phyloP scores from a whole-genome alignment of 2,329 filamentous ascomycete genomes.

The Camptophora hylomeconis region DNA sequence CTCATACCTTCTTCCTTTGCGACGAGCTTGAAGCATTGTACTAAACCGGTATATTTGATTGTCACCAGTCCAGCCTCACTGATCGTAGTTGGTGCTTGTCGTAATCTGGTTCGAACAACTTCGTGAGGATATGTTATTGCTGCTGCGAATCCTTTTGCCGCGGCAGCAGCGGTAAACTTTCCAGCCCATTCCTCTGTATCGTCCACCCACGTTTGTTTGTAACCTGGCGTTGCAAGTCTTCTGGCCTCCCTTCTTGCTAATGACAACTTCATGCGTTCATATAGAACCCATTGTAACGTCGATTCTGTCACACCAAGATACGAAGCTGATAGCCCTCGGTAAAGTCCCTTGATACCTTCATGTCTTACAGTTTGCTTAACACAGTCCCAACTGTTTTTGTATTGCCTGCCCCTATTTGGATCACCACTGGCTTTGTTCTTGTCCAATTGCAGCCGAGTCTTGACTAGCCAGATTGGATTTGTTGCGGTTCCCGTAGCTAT shows the following conservation, averaged over 20 bases:
- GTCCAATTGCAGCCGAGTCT: slow-evolving; percentile 84
- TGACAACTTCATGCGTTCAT: slow-evolving; percentile 79
- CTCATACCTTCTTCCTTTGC: slow-evolving; percentile 80
- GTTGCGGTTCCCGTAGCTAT: slow-evolving; percentile 81
- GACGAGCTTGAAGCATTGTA: slow-evolving; percentile 78
- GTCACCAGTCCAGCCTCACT: slow-evolving; percentile 46
- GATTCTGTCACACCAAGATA: slow-evolving; percentile 86
- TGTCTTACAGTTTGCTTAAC: slow-evolving; percentile 65
- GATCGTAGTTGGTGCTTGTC: slow-evolving; percentile 76
- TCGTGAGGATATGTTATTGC: slow-evolving; percentile 86
- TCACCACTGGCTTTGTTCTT: slow-evolving; percentile 57
- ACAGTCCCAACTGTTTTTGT: slow-evolving; percentile 82
- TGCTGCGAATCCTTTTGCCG: slow-evolving; percentile 74
- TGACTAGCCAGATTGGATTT: slow-evolving; percentile 94
- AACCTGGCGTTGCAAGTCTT: slow-evolving; percentile 42
- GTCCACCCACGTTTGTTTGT: slow-evolving; percentile 58
- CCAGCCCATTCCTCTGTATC: slow-evolving; percentile 64
- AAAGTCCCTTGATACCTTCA: slow-evolving; percentile 71
- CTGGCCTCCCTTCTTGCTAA: slow-evolving; percentile 51
- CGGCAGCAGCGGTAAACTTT: slow-evolving; percentile 64
- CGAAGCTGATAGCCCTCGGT: slow-evolving; percentile 80
- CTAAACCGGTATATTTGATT: slow-evolving; percentile 75
- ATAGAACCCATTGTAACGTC: slow-evolving; percentile 85
- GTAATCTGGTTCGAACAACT: slow-evolving; percentile 69
- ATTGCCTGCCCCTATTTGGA: slow-evolving; percentile 48